phyloP scores from a whole-genome alignment of 1,139 yeast genomes.

The Yamadazyma friedrichii region DNA sequence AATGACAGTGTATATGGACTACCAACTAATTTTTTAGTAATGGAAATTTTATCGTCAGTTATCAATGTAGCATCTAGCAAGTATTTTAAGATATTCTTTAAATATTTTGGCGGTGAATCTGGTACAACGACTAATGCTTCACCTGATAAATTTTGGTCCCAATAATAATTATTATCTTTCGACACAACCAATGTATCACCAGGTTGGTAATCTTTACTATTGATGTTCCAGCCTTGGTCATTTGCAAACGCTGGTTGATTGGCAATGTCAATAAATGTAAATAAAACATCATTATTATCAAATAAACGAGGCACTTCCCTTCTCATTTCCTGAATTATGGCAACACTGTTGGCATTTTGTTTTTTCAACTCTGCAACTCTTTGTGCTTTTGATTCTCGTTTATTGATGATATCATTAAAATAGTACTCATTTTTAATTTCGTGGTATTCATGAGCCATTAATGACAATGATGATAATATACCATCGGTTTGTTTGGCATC shows the following conservation, averaged over 20 bases:
- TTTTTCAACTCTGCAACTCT: slow-evolving; percentile 44
- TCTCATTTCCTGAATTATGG: slow-evolving; percentile 48
- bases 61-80: slow-evolving; percentile 31
- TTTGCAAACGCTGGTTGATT: slow-evolving; percentile 30
- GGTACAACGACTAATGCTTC: slow-evolving; percentile 16
- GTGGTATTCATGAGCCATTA: slow-evolving; percentile 56
- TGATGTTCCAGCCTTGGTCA: slow-evolving; percentile 41
- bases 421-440: slow-evolving; percentile 43
- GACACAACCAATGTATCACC: slow-evolving; percentile 45
- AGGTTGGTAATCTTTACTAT: slow-evolving; percentile 28
- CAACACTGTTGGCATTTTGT: slow-evolving; percentile 37
- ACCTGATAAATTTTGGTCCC: slow-evolving; percentile 35
- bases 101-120: slow-evolving; percentile 24
- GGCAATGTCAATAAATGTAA: slow-evolving; percentile 54
- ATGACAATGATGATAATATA: slow-evolving; percentile 42
- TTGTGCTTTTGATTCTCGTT: slow-evolving; percentile 43
- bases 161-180: slow-evolving; percentile 31
- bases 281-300: slow-evolving; percentile 41
- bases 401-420: slow-evolving; percentile 34
- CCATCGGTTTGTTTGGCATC: slow-evolving; percentile 35
- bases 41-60: slow-evolving; percentile 8
- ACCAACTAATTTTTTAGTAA: slow-evolving; percentile 31
- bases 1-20: slow-evolving; percentile 43
- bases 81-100: slow-evolving; percentile 30
- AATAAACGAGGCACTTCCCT: slow-evolving; percentile 47